A percentile compares a stretch with the other conserved stretches of the same genome.
These are phyloP conservation scores for Sanguinoderma infundibulare DNA, from an alignment of 1,284 basidiomycete species.

Conservation along the genomic window DNA sequence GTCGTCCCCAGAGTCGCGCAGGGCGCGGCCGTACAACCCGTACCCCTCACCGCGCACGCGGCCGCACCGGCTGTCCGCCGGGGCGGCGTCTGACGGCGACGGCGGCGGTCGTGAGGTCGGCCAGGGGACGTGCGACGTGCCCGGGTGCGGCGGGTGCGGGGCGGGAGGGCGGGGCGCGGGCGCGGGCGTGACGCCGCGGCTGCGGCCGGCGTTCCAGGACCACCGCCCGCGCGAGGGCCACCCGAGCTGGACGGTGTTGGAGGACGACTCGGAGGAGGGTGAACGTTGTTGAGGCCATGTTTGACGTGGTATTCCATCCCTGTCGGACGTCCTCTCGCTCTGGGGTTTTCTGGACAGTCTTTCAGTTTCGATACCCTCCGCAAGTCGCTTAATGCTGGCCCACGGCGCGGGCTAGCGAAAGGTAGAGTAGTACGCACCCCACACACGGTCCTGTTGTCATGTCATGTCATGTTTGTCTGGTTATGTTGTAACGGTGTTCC, in stretches of 20 bases:
- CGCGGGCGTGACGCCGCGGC: conserved; percentile 13
- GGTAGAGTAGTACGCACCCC: background rate
- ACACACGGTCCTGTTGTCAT: background rate
- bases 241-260: conserved; percentile 21
- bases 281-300: background rate
- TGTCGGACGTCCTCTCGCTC: background rate
- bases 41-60: conserved; percentile 17
- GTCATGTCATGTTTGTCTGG: background rate
- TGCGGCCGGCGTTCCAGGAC: conserved; percentile 24
- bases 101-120: background rate
- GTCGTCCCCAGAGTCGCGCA: conserved; percentile 14
- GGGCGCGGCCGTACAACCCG: conserved; percentile 20
- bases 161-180: conserved; percentile 10
- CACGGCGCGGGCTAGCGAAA: background rate
- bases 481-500: background rate
- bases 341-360: too few species aligned
- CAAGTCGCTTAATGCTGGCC: too few species aligned
- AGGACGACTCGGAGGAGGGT: conserved; percentile 18
- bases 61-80: conserved; percentile 3
- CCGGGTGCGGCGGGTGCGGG: conserved; percentile 20
- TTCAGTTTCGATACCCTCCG: too few species aligned
- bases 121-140: conserved; percentile 14
- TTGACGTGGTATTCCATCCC: background rate
- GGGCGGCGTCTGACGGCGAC: background rate
- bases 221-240: background rate